These are phyloP conservation scores for Acanthamoeba castellanii DNA, from an alignment of 208 protist genomes.

Conservation along the genomic window DNA sequence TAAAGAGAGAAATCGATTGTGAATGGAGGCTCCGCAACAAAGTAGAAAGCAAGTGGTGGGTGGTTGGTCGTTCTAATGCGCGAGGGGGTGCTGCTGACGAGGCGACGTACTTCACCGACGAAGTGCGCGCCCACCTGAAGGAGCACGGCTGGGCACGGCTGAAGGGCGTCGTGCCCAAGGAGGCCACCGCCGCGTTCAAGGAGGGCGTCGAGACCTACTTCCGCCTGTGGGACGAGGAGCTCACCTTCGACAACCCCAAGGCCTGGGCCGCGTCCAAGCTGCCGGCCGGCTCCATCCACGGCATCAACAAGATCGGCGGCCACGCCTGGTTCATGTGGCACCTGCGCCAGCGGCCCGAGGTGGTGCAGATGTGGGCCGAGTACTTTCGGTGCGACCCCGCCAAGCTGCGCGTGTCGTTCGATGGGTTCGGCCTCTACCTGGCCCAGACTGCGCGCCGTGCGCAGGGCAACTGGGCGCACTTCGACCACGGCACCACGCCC, in stretches of 20 bases:
- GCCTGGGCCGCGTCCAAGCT: neutral
- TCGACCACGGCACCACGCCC: constrained; percentile 22
- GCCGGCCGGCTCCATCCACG: constrained; percentile 24
- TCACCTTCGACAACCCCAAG: constrained; percentile 51
- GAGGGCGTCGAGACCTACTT: constrained; percentile 22
- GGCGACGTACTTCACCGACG: neutral
- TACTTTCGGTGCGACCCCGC: neutral
- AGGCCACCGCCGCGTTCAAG: constrained; percentile 2
- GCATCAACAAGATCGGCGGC: constrained; percentile 63
- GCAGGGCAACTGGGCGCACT: constrained; percentile 15
- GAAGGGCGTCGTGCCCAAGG: neutral
- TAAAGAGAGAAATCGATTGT: neutral
- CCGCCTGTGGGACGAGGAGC: neutral
- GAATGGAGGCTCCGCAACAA: no score
- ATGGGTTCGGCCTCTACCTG: constrained; percentile 16
- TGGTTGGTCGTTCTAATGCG: neutral
- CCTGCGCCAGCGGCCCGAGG: neutral
- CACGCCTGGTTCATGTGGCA: constrained; percentile 61
- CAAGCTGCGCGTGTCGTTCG: constrained; percentile 25
- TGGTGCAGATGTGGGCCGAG: neutral
- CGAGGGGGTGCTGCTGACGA: neutral
- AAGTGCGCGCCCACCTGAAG: constrained; percentile 18
- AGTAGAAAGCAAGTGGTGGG: neutral
- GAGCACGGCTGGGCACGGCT: constrained; percentile 15
- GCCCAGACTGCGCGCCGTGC: neutral